A percentile compares a stretch with the other conserved stretches of the same genome.
Evolutionary conservation across 441 rosid genomes (phyloP).

Genomic region (Lepidium campestre): DNA sequence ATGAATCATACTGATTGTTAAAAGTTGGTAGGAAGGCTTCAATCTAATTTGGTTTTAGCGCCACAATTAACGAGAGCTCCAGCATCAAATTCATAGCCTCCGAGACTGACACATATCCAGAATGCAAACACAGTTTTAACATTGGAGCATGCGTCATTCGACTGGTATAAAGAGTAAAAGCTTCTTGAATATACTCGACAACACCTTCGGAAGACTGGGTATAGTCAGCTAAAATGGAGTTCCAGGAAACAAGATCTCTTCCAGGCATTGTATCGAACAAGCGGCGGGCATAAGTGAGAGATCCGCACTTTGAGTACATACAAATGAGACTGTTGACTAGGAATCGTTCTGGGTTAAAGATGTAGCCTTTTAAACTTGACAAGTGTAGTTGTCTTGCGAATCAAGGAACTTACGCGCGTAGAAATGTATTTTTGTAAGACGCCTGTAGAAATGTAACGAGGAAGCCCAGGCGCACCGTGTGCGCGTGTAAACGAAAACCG

Average conservation of each 20-base stretch:
- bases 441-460: no score
- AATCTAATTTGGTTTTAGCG: no score
- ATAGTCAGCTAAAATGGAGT: constrained; percentile 39
- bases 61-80: constrained; percentile 39
- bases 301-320: constrained; percentile 36
- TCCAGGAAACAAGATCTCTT: constrained; percentile 40
- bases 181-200: constrained; percentile 14
- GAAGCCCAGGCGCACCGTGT: no score
- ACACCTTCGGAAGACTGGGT: constrained; percentile 20
- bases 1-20: no score
- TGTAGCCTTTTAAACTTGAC: constrained; percentile 4
- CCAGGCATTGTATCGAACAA: constrained; percentile 38
- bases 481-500: no score
- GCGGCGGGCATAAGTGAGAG: constrained; percentile 33
- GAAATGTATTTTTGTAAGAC: no score
- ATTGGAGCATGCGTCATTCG: constrained; percentile 38
- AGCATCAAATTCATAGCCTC: constrained; percentile 32
- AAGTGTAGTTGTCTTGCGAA: neutral
- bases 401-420: constrained; percentile 21
- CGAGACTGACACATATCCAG: constrained; percentile 34
- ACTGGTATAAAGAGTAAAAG: constrained; percentile 26
- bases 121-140: constrained; percentile 36
- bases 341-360: constrained; percentile 29
- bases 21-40: no score
- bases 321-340: constrained; percentile 37